Evolutionary conservation across 306 rosid genomes (phyloP), one percentile per base, ranked within the genome.

Genomic region (Adenanthera pavonina): DNA sequence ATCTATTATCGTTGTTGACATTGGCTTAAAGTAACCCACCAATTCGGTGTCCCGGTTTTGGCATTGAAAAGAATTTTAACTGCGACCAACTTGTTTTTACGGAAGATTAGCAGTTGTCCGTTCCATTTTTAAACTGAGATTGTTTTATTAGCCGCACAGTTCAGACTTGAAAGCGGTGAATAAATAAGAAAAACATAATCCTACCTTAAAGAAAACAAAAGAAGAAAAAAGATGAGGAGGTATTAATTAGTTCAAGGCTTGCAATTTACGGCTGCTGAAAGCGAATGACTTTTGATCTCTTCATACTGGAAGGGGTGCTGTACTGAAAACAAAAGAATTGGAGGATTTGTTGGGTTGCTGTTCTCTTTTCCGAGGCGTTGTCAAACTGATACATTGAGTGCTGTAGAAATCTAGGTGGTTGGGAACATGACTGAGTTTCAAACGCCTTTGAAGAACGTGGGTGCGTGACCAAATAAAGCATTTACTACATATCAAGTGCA

Each of bases 381-480:
- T 89, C 97, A 93, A 91, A 84, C 70, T 79, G 40, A 86, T 61
- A 2, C 69, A 86, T 93, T 92, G 76, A 90, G 91, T 87, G 84
- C 84, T 77, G 91, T 80, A 68, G 92, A 88, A 91, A 52, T 79
- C 85, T n/a, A 74, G 72, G 75, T 78, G 81, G 67, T 47, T 59
- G 84, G 86, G 82, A 86, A 74, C 87, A 83, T 90, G 92, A 91
- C 87, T 83, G 96, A 85, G 87, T 85, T 82, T 88, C 75, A 84
- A 84, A 78, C 70, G 85, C 77, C 85, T 84, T 84, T 80, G 86
- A 84, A 84, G 81, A 76, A 81, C 59, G 68, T 15, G 88, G 81
- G 84, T 88, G 97, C 89, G 78, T 80, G 88, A 89, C 92, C 91
- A 91, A 91, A 88, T 87, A 90, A 90, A 85, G 91, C 93, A 91